Evolutionary conservation across 2,329 filamentous ascomycete species (phyloP), one percentile per base, ranked within the genome.

Genomic region (Fusarium equiseti): DNA sequence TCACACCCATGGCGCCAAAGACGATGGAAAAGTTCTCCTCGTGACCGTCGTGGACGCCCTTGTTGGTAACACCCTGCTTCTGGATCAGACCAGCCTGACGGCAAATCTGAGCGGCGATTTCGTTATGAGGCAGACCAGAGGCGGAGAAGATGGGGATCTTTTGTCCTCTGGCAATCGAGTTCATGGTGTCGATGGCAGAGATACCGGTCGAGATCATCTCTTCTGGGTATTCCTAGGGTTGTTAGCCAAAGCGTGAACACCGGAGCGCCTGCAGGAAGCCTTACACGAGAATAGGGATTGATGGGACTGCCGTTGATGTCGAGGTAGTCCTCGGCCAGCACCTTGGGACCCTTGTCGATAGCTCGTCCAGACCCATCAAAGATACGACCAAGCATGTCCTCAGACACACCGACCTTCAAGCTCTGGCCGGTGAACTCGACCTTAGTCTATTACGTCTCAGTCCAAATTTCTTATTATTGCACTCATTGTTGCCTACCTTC

Each of bases 161-260:
- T 82, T 99, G 96, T 70, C 96, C 96, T 89, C 96, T 94, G 72
- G 96, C 96, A 82, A 98, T 97, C 69, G 92, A 95, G 87, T 94
- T 94, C 95, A 98, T 98, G 68, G 95, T 97, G 81, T 98, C 95
- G 78, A 99, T 98, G 79, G 96, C 95, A 69, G 95, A 98, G 82
- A 99, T 99, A 90, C 96, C 96, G 50, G 96, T 99, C 38, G 95
- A 96, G 78, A 99, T 98, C 95, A 99, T 99, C 85, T 99, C 96
- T 86, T 99, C 96, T 78, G 96, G 96, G 81, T 99, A 99, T 75
- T 97, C 93, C 94, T 97, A 71, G 26, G 44, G 20, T 20, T 20
- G 20, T 20, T 20, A 20, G 20, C 20, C 20, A 20, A 20, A 20
- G 20, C 20, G 20, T 20, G 20, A 20, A 20, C 20, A 20, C 20